Percentiles rank a stretch among this genome's conserved stretches.
phyloP scores from a whole-genome alignment of 2,329 filamentous ascomycete species.

The Talaromyces sp. region DNA sequence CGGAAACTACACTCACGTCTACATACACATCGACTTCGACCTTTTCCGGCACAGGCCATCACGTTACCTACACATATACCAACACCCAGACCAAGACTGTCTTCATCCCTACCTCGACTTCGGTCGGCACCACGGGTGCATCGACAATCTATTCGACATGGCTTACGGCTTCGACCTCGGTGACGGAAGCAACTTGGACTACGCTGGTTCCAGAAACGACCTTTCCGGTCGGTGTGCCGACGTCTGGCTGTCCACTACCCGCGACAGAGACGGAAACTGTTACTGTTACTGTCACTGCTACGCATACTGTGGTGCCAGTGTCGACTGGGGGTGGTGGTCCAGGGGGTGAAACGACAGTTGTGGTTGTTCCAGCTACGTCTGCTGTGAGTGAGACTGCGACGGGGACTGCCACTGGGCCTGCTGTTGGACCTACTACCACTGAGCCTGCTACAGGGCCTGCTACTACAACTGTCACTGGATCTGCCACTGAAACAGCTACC shows the following conservation, averaged over 20 bases:
- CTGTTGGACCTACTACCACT: background rate
- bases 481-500: constrained; percentile 6
- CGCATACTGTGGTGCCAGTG: background rate
- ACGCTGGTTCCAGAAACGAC: background rate
- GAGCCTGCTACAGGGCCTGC: constrained; percentile 1
- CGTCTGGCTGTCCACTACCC: constrained; percentile 4
- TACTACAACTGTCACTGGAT: background rate
- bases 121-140: constrained; percentile 4
- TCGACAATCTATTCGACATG: constrained; percentile 10
- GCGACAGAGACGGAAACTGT: constrained; percentile 4
- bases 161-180: constrained; percentile 4
- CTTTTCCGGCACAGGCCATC: background rate
- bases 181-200: constrained; percentile 1
- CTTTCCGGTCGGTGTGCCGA: background rate
- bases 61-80: constrained; percentile 1
- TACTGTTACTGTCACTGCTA: constrained; percentile 1
- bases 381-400: background rate
- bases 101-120: constrained; percentile 9
- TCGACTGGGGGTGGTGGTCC: background rate
- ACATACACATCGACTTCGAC: constrained; percentile 3
- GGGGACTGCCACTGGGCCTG: background rate
- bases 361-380: background rate
- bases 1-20: background rate
- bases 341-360: background rate
- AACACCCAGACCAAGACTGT: constrained; percentile 5